These are phyloP conservation scores for Apiospora marii DNA, from an alignment of 2,329 filamentous ascomycete genomes.

Conservation along the genomic window DNA sequence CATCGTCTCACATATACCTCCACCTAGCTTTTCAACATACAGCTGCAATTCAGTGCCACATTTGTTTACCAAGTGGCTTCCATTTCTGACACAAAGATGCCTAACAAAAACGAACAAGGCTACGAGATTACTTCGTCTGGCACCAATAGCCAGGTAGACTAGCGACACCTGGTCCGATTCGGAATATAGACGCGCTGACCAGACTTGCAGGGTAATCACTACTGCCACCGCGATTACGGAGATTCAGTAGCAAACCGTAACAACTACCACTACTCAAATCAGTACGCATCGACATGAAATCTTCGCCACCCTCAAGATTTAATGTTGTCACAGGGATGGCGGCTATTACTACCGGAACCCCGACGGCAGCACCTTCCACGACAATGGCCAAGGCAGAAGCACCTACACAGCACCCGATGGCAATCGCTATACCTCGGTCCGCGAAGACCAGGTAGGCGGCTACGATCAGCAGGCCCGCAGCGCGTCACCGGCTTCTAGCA, in stretches of 20 bases:
- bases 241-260: neutral
- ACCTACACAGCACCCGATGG: neutral
- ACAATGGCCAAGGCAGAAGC: neutral
- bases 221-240: conserved; percentile 1
- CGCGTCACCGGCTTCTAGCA: neutral
- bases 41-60: neutral
- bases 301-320: neutral
- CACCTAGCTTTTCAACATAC: neutral
- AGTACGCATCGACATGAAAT: neutral
- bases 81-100: neutral
- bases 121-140: neutral
- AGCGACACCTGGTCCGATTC: neutral
- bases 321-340: neutral
- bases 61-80: neutral
- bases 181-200: neutral
- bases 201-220: neutral
- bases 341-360: neutral
- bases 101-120: neutral
- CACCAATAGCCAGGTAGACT: neutral
- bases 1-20: neutral
- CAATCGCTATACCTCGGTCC: neutral
- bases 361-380: neutral
- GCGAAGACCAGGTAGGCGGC: neutral
- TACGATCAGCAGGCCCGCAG: neutral
- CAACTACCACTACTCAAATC: conserved; percentile 4